Conservation (phyloP, 2,329 filamentous ascomycete genomes). For the Byssoonygena ceratinophila region DNA sequence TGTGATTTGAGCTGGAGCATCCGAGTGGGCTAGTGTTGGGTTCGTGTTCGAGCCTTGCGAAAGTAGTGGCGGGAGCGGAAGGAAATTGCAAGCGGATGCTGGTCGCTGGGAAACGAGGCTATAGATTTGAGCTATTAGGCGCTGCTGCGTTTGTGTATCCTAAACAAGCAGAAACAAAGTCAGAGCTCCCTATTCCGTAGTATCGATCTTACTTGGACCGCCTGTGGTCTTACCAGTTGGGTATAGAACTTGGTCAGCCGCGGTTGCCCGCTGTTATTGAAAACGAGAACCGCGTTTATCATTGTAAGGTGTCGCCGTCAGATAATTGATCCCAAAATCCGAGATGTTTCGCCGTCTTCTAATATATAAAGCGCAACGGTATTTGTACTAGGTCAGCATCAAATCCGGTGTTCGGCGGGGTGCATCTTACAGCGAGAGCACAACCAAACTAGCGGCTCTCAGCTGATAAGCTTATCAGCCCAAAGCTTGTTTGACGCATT, state of each 20-base stretch:
- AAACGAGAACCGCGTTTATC: constrained; percentile 98
- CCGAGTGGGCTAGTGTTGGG: constrained; percentile 53
- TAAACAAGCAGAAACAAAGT: constrained; percentile 32
- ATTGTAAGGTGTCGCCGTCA: constrained; percentile 29
- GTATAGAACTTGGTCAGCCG: constrained; percentile 98
- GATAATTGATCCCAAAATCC: not conserved
- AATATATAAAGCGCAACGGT: not conserved
- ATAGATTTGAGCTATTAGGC: constrained; percentile 94
- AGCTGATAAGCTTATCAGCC: constrained; percentile 3
- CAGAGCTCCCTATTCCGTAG: not conserved
- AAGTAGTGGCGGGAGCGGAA: constrained; percentile 63
- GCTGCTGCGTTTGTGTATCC: constrained; percentile 96
- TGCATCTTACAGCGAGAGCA: too few relatives aligned
- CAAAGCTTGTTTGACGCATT: constrained; percentile 8
- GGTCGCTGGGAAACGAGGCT: constrained; percentile 86
- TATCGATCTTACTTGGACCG: not conserved
- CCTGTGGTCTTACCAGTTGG: constrained; percentile 56
- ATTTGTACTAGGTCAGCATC: too few relatives aligned
- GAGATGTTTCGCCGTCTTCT: not conserved
- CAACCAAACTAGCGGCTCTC: too few relatives aligned
- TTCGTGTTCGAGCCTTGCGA: constrained; percentile 41
- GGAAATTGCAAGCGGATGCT: constrained; percentile 90
- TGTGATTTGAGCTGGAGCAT: constrained; percentile 87
- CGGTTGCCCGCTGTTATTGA: constrained; percentile 96
- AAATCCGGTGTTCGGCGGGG: too few relatives aligned